phyloP scores from a whole-genome alignment of 163 green algal genomes.

The Scenedesmus sp. region DNA sequence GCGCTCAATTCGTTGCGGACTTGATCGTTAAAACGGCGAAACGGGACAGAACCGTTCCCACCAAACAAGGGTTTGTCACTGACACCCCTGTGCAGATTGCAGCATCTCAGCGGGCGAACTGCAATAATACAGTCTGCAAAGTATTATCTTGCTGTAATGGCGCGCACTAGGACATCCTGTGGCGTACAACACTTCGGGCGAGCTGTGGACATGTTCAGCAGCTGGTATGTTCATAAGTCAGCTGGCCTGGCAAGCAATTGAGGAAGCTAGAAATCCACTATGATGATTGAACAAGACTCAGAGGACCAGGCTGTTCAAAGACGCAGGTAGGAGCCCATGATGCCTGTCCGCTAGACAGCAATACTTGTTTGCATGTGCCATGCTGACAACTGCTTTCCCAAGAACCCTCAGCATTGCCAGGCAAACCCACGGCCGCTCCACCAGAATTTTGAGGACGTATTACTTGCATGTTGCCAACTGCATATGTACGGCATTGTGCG shows the following conservation, averaged over 20 bases:
- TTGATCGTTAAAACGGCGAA: neutral
- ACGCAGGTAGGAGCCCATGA: neutral
- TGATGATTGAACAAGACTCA: neutral
- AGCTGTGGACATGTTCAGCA: no score
- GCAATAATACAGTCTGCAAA: no score
- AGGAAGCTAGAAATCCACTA: neutral
- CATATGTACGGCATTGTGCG: neutral
- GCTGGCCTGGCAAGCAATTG: neutral
- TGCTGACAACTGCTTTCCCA: neutral
- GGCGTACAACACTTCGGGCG: no score
- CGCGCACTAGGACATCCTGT: no score
- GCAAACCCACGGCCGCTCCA: neutral
- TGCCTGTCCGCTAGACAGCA: neutral
- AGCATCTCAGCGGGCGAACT: no score
- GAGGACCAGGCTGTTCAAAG: neutral
- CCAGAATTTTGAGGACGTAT: neutral
- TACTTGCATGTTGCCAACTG: neutral
- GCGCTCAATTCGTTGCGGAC: neutral
- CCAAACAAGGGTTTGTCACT: neutral
- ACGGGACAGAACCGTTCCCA: neutral
- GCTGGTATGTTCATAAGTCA: no score
- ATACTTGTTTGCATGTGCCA: neutral
- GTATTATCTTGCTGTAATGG: no score
- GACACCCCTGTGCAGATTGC: neutral
- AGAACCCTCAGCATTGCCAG: neutral